A percentile compares a stretch with the other conserved stretches of the same genome.
These are phyloP conservation scores for Cutaneotrichosporon spelunceum DNA, from an alignment of 1,284 basidiomycete genomes.

Conservation along the genomic window DNA sequence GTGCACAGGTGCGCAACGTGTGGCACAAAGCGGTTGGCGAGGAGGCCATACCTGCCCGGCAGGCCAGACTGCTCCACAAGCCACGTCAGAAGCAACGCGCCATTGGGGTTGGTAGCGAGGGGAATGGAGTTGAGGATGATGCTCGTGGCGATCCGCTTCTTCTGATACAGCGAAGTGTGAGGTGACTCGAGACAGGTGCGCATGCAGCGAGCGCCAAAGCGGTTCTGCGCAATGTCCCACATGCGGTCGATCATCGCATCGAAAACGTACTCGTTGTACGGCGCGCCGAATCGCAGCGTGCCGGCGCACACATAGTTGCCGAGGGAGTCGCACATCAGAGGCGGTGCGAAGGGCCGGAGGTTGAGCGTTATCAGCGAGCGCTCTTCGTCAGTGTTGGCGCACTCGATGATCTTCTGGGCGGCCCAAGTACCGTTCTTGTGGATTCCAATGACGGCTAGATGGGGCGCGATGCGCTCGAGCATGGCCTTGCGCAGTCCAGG, in stretches of 20 bases:
- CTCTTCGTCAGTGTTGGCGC: constrained; percentile 84
- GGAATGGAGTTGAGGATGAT: constrained; percentile 97
- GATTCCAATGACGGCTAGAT: constrained; percentile 94
- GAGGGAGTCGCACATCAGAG: constrained; percentile 90
- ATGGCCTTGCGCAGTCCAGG: constrained; percentile 73
- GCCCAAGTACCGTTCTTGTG: constrained; percentile 99
- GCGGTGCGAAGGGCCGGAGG: constrained; percentile 85
- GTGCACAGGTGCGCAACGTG: constrained; percentile 95
- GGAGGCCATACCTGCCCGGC: constrained; percentile 83
- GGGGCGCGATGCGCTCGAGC: constrained; percentile 89
- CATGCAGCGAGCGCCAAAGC: constrained; percentile 97
- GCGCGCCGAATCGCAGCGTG: constrained; percentile 84
- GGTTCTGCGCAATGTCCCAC: constrained; percentile 90
- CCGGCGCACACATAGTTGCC: constrained; percentile 92
- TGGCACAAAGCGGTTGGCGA: constrained; percentile 92
- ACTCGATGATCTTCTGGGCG: constrained; percentile 98
- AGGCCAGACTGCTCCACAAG: constrained; percentile 90
- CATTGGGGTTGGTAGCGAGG: constrained; percentile 95
- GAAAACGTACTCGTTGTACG: constrained; percentile 91
- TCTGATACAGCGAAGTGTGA: constrained; percentile 77
- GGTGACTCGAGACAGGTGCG: constrained; percentile 91
- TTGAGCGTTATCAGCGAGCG: constrained; percentile 78
- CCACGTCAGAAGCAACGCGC: constrained; percentile 92
- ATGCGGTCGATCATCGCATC: constrained; percentile 97
- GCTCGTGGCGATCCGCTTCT: constrained; percentile 89